Percentiles rank a stretch among this genome's conserved stretches.
phyloP scores from a whole-genome alignment of 208 protist species.

The Leishmania amazonensis region DNA sequence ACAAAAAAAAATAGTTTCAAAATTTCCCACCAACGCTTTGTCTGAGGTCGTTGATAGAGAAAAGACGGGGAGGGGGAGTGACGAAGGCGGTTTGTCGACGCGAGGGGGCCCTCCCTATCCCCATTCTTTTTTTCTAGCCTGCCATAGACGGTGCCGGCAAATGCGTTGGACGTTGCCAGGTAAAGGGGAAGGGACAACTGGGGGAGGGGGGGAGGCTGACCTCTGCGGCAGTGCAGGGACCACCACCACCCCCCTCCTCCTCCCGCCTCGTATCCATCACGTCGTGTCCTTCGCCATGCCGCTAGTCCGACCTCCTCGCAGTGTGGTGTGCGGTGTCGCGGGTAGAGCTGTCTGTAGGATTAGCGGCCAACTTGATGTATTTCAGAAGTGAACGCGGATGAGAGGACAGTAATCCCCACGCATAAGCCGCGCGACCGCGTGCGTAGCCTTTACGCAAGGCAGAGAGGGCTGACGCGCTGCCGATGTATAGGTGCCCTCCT shows the following conservation, averaged over 20 bases:
- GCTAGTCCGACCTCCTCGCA: too few species aligned
- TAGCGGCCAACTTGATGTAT: background rate
- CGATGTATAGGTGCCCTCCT: too few species aligned
- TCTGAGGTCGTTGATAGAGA: background rate
- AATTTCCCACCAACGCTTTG: too few species aligned
- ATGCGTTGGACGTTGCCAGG: background rate
- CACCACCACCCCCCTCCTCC: background rate
- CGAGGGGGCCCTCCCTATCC: background rate
- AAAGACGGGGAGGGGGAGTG: background rate
- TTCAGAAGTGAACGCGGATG: background rate
- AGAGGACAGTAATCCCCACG: background rate
- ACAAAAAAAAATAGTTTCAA: too few species aligned
- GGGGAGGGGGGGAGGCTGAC: background rate
- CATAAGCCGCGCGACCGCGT: background rate
- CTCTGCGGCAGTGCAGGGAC: background rate
- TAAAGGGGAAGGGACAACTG: background rate
- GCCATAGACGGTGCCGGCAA: background rate
- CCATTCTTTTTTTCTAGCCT: background rate
- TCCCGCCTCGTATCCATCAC: background rate
- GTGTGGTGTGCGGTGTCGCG: background rate
- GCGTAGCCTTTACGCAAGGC: background rate
- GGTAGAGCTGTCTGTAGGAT: background rate
- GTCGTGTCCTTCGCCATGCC: background rate
- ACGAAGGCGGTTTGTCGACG: background rate
- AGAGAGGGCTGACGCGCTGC: background rate